Base-by-base conservation (phyloP, 768 basidiomycete species). In the Mycena metata region DNA sequence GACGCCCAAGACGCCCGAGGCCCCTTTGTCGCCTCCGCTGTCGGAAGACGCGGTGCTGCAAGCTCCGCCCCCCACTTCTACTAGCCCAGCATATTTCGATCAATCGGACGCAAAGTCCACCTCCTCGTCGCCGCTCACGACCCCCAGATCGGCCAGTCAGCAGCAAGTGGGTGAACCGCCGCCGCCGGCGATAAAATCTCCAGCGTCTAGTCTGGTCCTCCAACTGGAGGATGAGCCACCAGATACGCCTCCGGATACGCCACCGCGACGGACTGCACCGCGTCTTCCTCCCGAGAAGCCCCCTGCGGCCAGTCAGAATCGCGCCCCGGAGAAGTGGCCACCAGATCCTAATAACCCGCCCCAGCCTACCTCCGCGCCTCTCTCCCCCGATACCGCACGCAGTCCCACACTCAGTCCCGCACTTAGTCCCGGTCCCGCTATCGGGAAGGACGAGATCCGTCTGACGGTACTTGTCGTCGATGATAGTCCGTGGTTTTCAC, bases 401-500 rank as follows among this genome's bases (percentile, higher is more conserved):
- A 36, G 24, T 35, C 13, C 4, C 2, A n/a, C n/a, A n/a, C n/a
- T n/a, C n/a, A n/a, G n/a, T n/a, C n/a, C 17, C 23, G 8, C 41
- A 24, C 30, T 56, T 36, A 36, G 24, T 35, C 13, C 4, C 2
- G n/a, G 24, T 42, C 12, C n/a, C n/a, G 24, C 36, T 23, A 24
- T 2, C 5, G 17, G 30, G 4, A 58, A 60, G 5, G 30, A 57
- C 30, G 55, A 61, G 33, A 57, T 33, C 12, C 64, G 55, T 26
- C 49, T 69, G 10, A 65, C 13, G 16, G 61, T 69, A 19, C 60
- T 69, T 11, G 59, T 69, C 6, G 69, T 69, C 2, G 69, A 69
- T 21, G 69, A 69, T 39, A 69, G 69, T 69, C 3, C 1, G 69
- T 52, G 33, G 1, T 66, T 36, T 47, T 35, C 41, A 9, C 42